Evolutionary conservation across 192 early-diverging fungal genomes (phyloP).

Genomic region (Backusella morwellensis): DNA sequence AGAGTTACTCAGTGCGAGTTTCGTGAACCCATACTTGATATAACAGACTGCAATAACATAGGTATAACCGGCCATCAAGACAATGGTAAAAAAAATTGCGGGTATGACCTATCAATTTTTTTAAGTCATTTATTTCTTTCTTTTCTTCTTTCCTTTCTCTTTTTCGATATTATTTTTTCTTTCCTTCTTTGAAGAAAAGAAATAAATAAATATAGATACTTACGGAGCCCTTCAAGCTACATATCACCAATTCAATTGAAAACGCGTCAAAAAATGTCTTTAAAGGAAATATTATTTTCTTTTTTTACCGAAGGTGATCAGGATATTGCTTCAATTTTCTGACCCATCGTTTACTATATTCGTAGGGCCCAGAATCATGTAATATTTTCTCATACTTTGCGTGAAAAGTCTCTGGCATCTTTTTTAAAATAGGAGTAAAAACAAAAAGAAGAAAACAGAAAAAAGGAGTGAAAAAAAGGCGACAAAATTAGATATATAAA

Average conservation of each 20-base stretch:
- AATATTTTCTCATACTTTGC: not conserved
- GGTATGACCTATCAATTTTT: conserved; percentile 16
- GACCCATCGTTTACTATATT: conserved; percentile 9
- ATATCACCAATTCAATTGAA: not conserved
- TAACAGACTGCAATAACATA: conserved; percentile 17
- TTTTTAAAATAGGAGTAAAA: not conserved
- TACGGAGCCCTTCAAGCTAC: conserved; percentile 15
- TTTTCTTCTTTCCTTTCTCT: not conserved
- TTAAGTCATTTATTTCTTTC: not conserved
- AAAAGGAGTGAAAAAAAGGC: not conserved
- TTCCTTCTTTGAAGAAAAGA: not conserved
- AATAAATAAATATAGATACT: not conserved
- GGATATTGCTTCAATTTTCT: conserved; percentile 10
- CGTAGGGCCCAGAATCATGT: conserved; percentile 5
- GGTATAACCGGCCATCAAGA: conserved; percentile 12
- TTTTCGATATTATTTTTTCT: not conserved
- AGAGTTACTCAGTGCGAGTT: conserved; percentile 23
- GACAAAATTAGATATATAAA: not conserved
- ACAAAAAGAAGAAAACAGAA: not conserved
- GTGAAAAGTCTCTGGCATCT: not conserved
- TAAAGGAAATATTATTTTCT: not conserved
- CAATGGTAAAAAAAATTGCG: conserved; percentile 9
- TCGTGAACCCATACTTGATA: conserved; percentile 12
- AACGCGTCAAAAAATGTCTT: not conserved
- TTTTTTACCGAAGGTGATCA: conserved; percentile 28